Evolutionary conservation across 441 rosid genomes (phyloP), one percentile per base, ranked within the genome.

Genomic region (Daphne laureola): DNA sequence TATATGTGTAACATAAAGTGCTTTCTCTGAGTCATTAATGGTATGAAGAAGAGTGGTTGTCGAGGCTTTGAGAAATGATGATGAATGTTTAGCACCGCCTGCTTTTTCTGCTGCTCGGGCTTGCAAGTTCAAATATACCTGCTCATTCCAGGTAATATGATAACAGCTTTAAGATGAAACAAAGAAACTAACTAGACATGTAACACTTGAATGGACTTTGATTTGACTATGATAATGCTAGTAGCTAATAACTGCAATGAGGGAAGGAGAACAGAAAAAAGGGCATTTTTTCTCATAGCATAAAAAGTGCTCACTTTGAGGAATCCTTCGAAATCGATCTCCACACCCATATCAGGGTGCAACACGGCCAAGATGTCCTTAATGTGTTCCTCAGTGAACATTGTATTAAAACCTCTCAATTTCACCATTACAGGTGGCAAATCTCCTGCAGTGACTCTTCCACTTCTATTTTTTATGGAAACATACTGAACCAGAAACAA

Each of bases 1-100:
- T 53, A 84, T 81, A 52, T 84, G 91, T 64, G 71, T 78, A 68
- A 84, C 91, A 75, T 81, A 84, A 54, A 82, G 72, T 12, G 76
- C 82, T 65, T 79, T 84, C 68, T 84, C 91, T 0, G 87, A 79
- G 68, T 75, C 83, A 41, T 72, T 76, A 14, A 84, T 81, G 1
- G 84, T 81, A 62, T 79, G 85, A 55, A 73, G 79, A 60, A 80
- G 84, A 14, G 79, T 79, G 36, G 82, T 75, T 9, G 75, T 68
- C 54, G 70, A 49, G 23, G 82, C 83, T 73, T 81, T 81, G 45
- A 84, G 79, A 62, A 84, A 84, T 3, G 91, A 67, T 42, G 77
- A 70, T 12, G 78, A 73, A 57, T 73, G 70, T 80, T 75, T 84
- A 12, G 27, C 64, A 68, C 66, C 73, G 17, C 91, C 91, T 45